Evolutionary conservation across 2,329 filamentous ascomycete species (phyloP), one percentile per base, ranked within the genome.

Genomic region (Fusarium domesticum): DNA sequence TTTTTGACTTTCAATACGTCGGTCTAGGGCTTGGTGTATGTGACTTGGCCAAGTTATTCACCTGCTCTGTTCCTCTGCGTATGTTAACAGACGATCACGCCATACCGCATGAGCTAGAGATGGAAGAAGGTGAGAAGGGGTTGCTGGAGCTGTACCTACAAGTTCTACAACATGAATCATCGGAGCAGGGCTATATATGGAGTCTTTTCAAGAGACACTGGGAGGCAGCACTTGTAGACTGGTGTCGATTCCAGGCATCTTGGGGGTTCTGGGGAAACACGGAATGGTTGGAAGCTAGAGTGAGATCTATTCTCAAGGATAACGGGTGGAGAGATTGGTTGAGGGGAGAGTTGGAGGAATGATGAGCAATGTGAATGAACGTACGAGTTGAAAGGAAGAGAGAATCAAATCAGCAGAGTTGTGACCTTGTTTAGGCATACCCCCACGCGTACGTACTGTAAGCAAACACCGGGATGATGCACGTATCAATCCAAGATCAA

Each of bases 1-100:
- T 87, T 50, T 85, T 81, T 55, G 84, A 87, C 58, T 87, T 87
- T 43, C 83, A 87, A 53, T 87, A 87, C 52, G 74, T 78, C 0
- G 84, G 84, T 0, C 62, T 84, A 0, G 83, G 83, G 0, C 60
- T 85, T 0, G 83, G 83, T 0, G 81, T 80, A 0, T 83, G 81
- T 51, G 84, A 87, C 59, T 66, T 86, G 0, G 82, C 81, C 2
- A 85, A 85, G 57, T 62, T 85, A 1, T 83, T 85, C 47, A 85
- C 82, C 0, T 85, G 81, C 60, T 84, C 82, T 2, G 72, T 85
- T 0, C 80, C 81, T 0, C 30, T 78, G 6, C 50, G 64, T 3
- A 73, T 84, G 70, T 70, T 86, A 0, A 65, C 68, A 0, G 56
- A 51, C 5, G 37, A 40, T 1, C 47, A 55, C 0, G 41, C 56